A percentile compares a stretch with the other conserved stretches of the same genome.
Evolutionary conservation across 1,139 yeast species (phyloP).

Genomic region (Candida anutae): DNA sequence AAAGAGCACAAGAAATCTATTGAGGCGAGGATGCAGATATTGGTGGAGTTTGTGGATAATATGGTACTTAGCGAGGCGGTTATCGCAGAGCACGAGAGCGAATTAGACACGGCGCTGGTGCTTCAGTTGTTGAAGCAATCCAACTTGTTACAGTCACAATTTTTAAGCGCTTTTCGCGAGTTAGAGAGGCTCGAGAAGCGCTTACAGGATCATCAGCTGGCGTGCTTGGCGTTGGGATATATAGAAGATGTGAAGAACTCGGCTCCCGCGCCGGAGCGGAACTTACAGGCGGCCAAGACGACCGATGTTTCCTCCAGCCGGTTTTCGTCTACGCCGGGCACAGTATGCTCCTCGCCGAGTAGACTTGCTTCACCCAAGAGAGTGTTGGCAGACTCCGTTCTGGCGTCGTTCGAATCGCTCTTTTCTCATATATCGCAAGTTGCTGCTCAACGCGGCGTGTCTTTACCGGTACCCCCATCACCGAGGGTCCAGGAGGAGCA

Average conservation of each 20-base stretch:
- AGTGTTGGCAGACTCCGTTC: conserved; percentile 5
- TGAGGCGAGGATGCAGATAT: conserved; percentile 22
- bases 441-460: conserved; percentile 44
- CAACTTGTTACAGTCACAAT: conserved; percentile 24
- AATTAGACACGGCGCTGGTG: conserved; percentile 17
- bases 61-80: conserved; percentile 14
- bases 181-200: conserved; percentile 20
- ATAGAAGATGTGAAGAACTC: conserved; percentile 34
- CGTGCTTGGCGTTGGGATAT: conserved; percentile 39
- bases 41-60: conserved; percentile 29
- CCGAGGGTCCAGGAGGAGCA: conserved; percentile 17
- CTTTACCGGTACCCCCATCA: conserved; percentile 40
- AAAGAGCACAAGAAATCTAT: conserved; percentile 26
- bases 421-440: conserved; percentile 46
- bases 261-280: conserved; percentile 2
- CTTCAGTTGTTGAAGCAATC: conserved; percentile 29
- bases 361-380: conserved; percentile 4
- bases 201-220: conserved; percentile 34
- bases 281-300: conserved; percentile 2
- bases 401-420: conserved; percentile 33
- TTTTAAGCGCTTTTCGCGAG: conserved; percentile 21
- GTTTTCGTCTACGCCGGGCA: neutral
- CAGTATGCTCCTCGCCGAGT: neutral
- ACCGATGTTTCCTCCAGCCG: neutral
- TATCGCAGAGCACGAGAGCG: conserved; percentile 10